Evolutionary conservation across 169 alveolate genomes (phyloP), one percentile per base, ranked within the genome.

Genomic region (Hepatocystis sp.): DNA sequence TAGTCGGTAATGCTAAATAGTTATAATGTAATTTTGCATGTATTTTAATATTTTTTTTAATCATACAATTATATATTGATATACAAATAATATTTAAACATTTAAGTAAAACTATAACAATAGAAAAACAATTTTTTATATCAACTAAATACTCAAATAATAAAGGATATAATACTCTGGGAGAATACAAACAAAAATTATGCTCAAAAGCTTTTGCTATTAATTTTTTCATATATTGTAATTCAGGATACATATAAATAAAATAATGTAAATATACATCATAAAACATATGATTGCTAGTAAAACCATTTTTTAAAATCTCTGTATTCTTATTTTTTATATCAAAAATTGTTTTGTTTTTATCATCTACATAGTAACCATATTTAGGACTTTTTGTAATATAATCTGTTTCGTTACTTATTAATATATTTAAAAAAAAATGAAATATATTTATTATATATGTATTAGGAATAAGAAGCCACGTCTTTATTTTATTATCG

Each of bases 401-500:
- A 60, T 39, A 63, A 25, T 21, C 10, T 32, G 65, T 23, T 39
- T 81, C 89, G 7, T 81, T 60, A 15, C 30, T 81, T 42, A 64
- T 40, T 23, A 81, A 55, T 17, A 63, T 47, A 65, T 81, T 81
- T 36, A 81, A 32, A 30, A 63, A 36, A 30, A 81, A 64, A 40
- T 60, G 56, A 39, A 81, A 49, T 11, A 81, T 81, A 47, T 52
- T 60, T 13, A 81, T 81, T 4, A 81, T 47, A 23, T 60, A 44
- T 63, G 39, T 81, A 34, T 63, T 63, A 27, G 89, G 84, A 28
- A 81, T 63, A 19, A 81, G 55, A 23, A 64, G n/a, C 89, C 89
- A 81, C 19, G 89, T 81, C 23, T 81, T 81, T 19, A 81, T 61
- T 56, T 81, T 71, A 25, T 63, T 13, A 17, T 49, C 84, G 21